Evolutionary conservation across 768 basidiomycete species (phyloP).

Genomic region (Hypholoma fasciculare): DNA sequence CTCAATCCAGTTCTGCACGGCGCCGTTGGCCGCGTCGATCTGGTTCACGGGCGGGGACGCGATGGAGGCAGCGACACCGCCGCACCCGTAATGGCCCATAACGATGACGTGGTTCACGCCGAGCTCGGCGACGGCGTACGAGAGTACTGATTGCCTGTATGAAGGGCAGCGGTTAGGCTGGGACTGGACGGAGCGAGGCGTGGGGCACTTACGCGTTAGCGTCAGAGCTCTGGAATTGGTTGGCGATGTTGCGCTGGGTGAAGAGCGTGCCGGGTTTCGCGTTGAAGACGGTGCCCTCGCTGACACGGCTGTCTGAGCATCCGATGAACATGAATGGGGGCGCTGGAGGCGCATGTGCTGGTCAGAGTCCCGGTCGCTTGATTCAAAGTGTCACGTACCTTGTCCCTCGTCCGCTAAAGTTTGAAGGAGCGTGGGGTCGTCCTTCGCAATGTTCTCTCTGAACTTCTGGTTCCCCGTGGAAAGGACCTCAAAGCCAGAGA

Average conservation of each 20-base stretch:
- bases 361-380: neutral
- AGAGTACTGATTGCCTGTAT: slow-evolving; percentile 29
- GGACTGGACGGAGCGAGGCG: neutral
- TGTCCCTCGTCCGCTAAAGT: slow-evolving; percentile 33
- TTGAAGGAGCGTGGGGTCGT: slow-evolving; percentile 27
- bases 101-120: slow-evolving; percentile 40
- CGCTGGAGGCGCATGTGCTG: slow-evolving; percentile 13
- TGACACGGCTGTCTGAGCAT: slow-evolving; percentile 39
- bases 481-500: slow-evolving; percentile 25
- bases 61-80: slow-evolving; percentile 40
- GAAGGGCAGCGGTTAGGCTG: neutral
- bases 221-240: slow-evolving; percentile 37
- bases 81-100: slow-evolving; percentile 46
- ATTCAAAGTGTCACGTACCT: slow-evolving; percentile 16
- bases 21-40: slow-evolving; percentile 27
- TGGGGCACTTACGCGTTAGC: slow-evolving; percentile 30
- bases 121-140: slow-evolving; percentile 36
- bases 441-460: slow-evolving; percentile 21
- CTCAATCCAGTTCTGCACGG: slow-evolving; percentile 40
- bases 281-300: slow-evolving; percentile 37
- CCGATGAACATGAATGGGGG: slow-evolving; percentile 38
- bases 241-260: slow-evolving; percentile 39
- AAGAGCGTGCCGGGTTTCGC: slow-evolving; percentile 39
- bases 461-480: slow-evolving; percentile 32
- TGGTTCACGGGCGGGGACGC: slow-evolving; percentile 9